phyloP scores from a whole-genome alignment of 2,329 filamentous ascomycete genomes.

The Lasiodiplodia gonubiensis region DNA sequence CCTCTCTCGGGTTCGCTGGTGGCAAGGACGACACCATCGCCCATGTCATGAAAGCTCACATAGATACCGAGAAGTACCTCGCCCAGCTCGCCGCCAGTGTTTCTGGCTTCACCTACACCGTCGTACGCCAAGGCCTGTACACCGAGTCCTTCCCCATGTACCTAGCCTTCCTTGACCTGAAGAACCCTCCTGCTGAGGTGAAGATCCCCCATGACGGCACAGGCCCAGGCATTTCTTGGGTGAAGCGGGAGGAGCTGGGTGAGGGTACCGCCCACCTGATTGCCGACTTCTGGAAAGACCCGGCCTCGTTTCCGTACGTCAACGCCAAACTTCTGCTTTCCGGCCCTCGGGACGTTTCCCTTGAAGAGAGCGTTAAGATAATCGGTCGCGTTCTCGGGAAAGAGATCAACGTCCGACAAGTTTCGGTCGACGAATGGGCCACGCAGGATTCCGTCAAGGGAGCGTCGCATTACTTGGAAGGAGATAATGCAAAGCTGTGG shows the following conservation, averaged over 20 bases:
- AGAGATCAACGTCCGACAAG: neutral
- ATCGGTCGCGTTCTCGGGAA: neutral
- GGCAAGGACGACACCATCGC: neutral
- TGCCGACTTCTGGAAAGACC: neutral
- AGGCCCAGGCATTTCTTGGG: neutral
- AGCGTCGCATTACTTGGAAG: neutral
- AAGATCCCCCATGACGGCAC: neutral
- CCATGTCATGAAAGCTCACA: neutral
- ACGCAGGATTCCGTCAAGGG: neutral
- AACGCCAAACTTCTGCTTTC: neutral
- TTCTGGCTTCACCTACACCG: neutral
- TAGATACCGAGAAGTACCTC: neutral
- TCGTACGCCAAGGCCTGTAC: neutral
- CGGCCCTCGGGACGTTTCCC: neutral
- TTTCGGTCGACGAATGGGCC: neutral
- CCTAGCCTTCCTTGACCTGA: neutral
- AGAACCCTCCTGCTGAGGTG: neutral
- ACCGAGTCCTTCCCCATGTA: neutral
- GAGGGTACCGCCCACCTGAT: neutral
- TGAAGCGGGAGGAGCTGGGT: neutral
- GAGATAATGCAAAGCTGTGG: neutral
- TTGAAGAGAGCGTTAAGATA: neutral
- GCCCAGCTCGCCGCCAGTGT: neutral
- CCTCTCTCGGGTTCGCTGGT: neutral
- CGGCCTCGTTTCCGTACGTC: neutral